Conservation (phyloP, 331 rosid species). For the Quercus lobata region DNA sequence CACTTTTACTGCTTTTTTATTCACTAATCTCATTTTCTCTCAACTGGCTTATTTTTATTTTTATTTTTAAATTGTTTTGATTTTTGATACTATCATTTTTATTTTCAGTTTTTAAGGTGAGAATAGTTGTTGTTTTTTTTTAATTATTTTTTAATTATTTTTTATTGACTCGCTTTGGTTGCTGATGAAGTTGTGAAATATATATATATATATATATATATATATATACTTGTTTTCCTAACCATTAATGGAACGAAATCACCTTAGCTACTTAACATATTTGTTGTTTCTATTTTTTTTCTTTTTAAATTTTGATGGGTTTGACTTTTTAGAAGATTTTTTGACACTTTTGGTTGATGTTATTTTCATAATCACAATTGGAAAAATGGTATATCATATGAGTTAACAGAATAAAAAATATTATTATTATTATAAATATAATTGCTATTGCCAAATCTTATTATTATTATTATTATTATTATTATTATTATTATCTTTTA, state of each 20-base stretch:
- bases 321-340: no score
- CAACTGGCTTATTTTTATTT: background rate
- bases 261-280: background rate
- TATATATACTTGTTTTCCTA: background rate
- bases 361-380: no score
- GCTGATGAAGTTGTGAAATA: background rate
- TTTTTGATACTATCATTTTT: background rate
- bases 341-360: no score
- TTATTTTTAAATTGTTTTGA: background rate
- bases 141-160: background rate
- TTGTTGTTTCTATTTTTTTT: background rate
- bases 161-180: background rate
- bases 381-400: no score
- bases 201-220: background rate
- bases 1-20: constrained; percentile 13
- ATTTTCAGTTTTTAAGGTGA: background rate
- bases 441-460: background rate
- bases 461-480: constrained; percentile 5
- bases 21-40: constrained; percentile 3
- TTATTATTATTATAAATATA: no score
- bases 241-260: background rate
- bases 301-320: no score
- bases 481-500: background rate
- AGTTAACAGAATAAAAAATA: no score
- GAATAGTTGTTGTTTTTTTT: background rate